phyloP scores from a whole-genome alignment of 345 rosid genomes.

The Aquilaria sinensis region DNA sequence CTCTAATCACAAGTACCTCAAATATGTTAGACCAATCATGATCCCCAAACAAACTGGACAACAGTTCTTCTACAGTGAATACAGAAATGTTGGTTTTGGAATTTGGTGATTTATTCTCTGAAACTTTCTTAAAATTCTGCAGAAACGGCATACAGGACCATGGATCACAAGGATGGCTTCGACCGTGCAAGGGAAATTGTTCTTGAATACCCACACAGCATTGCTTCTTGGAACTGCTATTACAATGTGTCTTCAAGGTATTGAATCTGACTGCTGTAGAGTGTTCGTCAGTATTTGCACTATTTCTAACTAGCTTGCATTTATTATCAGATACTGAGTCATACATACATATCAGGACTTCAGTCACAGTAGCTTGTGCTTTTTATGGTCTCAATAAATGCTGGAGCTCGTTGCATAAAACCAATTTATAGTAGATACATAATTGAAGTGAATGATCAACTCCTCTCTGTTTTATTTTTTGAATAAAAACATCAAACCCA shows the following conservation, averaged over 20 bases:
- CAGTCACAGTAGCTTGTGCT: neutral
- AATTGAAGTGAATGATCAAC: no score
- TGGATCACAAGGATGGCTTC: slow-evolving; percentile 79
- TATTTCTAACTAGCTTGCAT: no score
- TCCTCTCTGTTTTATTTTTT: no score
- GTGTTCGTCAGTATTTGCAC: no score
- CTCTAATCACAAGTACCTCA: no score
- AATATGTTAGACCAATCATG: neutral
- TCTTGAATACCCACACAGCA: slow-evolving; percentile 69
- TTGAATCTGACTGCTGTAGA: neutral
- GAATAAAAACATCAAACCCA: no score
- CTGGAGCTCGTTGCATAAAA: no score
- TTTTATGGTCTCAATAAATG: neutral
- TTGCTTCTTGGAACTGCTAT: slow-evolving; percentile 93
- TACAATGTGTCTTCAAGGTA: slow-evolving; percentile 79
- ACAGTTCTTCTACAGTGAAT: no score
- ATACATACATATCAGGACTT: neutral
- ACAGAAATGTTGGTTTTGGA: neutral
- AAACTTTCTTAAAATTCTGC: slow-evolving; percentile 19
- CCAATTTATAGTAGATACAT: no score
- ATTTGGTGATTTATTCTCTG: slow-evolving; percentile 1
- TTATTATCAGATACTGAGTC: no score
- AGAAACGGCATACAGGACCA: slow-evolving; percentile 75
- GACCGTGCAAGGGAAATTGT: slow-evolving; percentile 64
- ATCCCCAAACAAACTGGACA: no score